Evolutionary conservation across 192 early-diverging fungal genomes (phyloP).

Genomic region (Gigaspora rosea): DNA sequence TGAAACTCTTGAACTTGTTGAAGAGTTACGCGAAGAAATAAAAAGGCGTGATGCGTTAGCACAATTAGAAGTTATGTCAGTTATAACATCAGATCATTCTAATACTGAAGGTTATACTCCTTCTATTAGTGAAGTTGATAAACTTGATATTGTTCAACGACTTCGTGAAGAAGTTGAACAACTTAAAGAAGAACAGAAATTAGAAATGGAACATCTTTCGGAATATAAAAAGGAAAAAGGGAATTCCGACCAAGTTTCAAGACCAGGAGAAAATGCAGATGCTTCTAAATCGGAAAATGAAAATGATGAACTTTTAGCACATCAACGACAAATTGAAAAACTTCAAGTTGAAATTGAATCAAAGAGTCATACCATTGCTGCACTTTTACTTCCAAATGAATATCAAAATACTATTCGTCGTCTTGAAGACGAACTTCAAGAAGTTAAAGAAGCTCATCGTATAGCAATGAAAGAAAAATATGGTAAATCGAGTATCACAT

Average conservation of each 20-base stretch:
- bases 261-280: not conserved
- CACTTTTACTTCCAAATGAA: not conserved
- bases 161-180: conserved; percentile 25
- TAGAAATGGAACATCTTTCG: conserved; percentile 4
- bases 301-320: not conserved
- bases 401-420: conserved; percentile 15
- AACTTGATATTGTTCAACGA: conserved; percentile 21
- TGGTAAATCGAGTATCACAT: not conserved
- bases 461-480: not conserved
- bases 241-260: not conserved
- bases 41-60: conserved; percentile 22
- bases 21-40: conserved; percentile 28
- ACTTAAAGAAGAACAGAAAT: conserved; percentile 18
- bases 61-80: conserved; percentile 27
- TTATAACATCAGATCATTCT: not conserved
- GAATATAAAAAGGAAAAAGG: not conserved
- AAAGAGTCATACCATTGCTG: conserved; percentile 6
- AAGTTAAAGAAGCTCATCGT: conserved; percentile 18
- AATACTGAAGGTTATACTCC: not conserved
- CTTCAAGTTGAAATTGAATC: conserved; percentile 1
- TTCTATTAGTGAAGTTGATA: conserved; percentile 7
- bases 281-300: not conserved
- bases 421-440: conserved; percentile 22
- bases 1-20: conserved; percentile 28
- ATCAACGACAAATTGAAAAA: not conserved